Conservation (phyloP, 345 rosid species). For the Reutealis trisperma region DNA sequence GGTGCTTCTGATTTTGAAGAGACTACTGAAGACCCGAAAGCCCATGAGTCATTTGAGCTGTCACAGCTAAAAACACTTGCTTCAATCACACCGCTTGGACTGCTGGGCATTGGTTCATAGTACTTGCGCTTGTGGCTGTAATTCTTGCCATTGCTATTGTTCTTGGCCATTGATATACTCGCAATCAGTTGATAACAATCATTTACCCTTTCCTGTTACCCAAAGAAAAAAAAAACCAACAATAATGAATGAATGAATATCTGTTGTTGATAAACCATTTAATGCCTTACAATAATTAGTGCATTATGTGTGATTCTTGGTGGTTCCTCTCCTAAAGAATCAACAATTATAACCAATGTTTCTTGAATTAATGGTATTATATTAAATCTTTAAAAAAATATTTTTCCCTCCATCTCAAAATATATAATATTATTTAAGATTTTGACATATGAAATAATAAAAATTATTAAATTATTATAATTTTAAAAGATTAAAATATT, state of each 20-base stretch:
- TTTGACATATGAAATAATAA: too few species aligned
- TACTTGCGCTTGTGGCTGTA: conserved; percentile 17
- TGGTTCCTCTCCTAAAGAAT: neutral
- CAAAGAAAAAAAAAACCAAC: too few species aligned
- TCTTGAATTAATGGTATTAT: too few species aligned
- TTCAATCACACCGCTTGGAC: conserved; percentile 39
- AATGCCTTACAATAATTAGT: neutral
- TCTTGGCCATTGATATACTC: conserved; percentile 9
- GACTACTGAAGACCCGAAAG: conserved; percentile 21
- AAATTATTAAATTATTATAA: too few species aligned
- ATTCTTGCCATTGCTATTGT: neutral
- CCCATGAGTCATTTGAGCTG: conserved; percentile 36
- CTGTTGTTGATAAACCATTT: neutral
- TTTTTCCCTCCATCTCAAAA: too few species aligned
- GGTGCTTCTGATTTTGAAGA: conserved; percentile 35
- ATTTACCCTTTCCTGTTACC: conserved; percentile 25
- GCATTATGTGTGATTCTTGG: neutral
- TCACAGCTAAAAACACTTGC: conserved; percentile 24
- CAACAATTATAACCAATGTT: neutral
- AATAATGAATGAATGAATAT: too few species aligned
- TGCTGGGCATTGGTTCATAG: conserved; percentile 18
- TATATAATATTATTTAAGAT: too few species aligned
- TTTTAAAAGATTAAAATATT: too few species aligned
- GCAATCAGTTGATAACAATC: conserved; percentile 23
- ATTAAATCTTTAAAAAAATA: too few species aligned